These are phyloP conservation scores for Lichtheimia ornata DNA, from an alignment of 371 early-diverging fungal species.

Conservation along the genomic window DNA sequence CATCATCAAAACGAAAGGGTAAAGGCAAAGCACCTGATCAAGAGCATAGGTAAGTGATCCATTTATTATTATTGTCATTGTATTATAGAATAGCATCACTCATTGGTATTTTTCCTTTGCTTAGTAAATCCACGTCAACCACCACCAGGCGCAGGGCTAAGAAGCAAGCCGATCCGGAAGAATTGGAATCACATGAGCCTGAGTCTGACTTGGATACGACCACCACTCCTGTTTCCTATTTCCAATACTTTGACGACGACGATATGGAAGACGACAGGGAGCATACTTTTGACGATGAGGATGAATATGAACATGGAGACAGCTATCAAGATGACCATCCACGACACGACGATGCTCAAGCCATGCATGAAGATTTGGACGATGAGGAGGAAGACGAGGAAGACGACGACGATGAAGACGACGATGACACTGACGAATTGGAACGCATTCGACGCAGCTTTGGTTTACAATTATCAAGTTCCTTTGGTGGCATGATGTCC, in stretches of 20 bases:
- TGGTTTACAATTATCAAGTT: slow-evolving; percentile 47
- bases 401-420: slow-evolving; percentile 35
- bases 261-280: slow-evolving; percentile 10
- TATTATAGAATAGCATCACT: background rate
- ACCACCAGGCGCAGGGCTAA: slow-evolving; percentile 9
- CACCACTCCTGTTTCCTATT: slow-evolving; percentile 19
- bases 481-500: slow-evolving; percentile 48
- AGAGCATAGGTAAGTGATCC: slow-evolving; percentile 1
- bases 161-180: slow-evolving; percentile 29
- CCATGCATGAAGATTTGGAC: slow-evolving; percentile 27
- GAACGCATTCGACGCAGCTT: slow-evolving; percentile 39
- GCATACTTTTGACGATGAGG: slow-evolving; percentile 5
- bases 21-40: slow-evolving; percentile 16
- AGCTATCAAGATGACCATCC: slow-evolving; percentile 17
- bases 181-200: slow-evolving; percentile 8
- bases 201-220: slow-evolving; percentile 15
- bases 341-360: slow-evolving; percentile 26
- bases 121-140: background rate
- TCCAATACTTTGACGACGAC: slow-evolving; percentile 13
- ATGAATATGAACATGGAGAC: background rate
- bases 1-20: slow-evolving; percentile 14
- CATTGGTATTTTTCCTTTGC: background rate
- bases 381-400: slow-evolving; percentile 22
- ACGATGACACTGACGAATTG: slow-evolving; percentile 47
- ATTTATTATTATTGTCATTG: background rate